Evolutionary conservation across 2,329 filamentous ascomycete genomes (phyloP).

Genomic region (Hypomyces rosellus): DNA sequence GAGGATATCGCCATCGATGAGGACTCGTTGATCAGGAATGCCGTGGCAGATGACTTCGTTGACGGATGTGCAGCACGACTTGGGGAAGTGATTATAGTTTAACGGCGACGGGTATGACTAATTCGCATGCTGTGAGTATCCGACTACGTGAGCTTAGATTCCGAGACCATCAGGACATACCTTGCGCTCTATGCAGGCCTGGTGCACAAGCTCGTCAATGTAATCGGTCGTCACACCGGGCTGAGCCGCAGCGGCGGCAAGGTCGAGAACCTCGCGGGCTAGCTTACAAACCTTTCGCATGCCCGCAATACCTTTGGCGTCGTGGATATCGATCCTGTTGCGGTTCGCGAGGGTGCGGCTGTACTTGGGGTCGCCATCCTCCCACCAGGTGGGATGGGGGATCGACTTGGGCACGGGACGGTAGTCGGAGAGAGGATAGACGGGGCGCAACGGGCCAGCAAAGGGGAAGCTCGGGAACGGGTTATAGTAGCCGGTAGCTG

Average conservation of each 20-base stretch:
- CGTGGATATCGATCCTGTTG: conserved; percentile 77
- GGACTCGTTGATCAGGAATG: conserved; percentile 82
- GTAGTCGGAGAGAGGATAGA: conserved; percentile 73
- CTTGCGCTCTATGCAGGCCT: conserved; percentile 86
- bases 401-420: conserved; percentile 75
- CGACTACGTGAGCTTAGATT: too few relatives aligned
- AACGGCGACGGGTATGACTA: conserved; percentile 91
- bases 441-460: conserved; percentile 74
- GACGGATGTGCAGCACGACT: conserved; percentile 91
- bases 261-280: conserved; percentile 86
- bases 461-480: conserved; percentile 85
- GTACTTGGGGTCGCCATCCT: conserved; percentile 67
- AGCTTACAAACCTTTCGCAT: conserved; percentile 91
- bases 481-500: conserved; percentile 85
- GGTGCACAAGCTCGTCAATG: conserved; percentile 90
- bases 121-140: conserved; percentile 7
- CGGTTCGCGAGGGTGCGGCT: conserved; percentile 57
- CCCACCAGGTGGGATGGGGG: conserved; percentile 78
- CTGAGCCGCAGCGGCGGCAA: conserved; percentile 73
- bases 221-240: conserved; percentile 96
- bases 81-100: conserved; percentile 95
- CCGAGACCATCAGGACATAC: conserved; percentile 45
- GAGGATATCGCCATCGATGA: conserved; percentile 90
- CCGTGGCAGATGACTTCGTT: conserved; percentile 99
- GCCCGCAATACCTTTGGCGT: conserved; percentile 71